Base-by-base conservation (phyloP, 2,329 filamentous ascomycete species). In the Neonectria coccinea region DNA sequence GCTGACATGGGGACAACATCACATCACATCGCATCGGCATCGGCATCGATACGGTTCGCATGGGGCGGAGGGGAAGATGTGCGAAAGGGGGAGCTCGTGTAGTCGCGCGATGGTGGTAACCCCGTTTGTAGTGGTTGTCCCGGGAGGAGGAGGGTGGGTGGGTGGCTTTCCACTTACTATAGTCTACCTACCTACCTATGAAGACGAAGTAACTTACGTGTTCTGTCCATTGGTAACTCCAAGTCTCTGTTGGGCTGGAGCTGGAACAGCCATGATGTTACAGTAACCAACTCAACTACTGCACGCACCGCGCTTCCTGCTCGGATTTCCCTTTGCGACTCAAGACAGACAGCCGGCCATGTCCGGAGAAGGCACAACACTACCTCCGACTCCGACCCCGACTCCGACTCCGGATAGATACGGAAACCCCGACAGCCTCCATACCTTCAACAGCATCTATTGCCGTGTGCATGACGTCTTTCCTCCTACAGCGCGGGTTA, bases 351-450 rank as follows among this genome's bases (percentile, higher is more conserved):
- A 27, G 29, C 16, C 29, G 27, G 29, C 48, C 31, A 12, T 20
- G 6, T 29, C 48, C n/a, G 48, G 7, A 29, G 25, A 25, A 5
- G 25, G 25, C 25, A 25, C 25, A 6, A 25, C 25, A 25, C 25
- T 25, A 6, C 25, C 25, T 12, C 42, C 25, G 44, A 27, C 45
- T 29, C 45, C 45, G 22, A n/a, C 45, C 7, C 42, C 25, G 44
- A 47, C 25, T 29, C 45, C 45, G 22, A n/a, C 45, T 48, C 45
- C 22, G 45, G n/a, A n/a, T n/a, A n/a, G 45, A 48, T 48, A 29
- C 45, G 45, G 25, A 29, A 9, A 47, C 5, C 44, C 20, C 20
- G 33, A 27, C 22, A 16, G 14, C 44, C 2, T 16, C 33, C 33
- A 14, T 14, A 36, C 33, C 33, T 36, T 11, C 33, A 16, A 16